Percentiles rank a stretch among this genome's conserved stretches.
Evolutionary conservation across 129 eudicot genomes (phyloP).

Genomic region (Kitagawia praeruptora): DNA sequence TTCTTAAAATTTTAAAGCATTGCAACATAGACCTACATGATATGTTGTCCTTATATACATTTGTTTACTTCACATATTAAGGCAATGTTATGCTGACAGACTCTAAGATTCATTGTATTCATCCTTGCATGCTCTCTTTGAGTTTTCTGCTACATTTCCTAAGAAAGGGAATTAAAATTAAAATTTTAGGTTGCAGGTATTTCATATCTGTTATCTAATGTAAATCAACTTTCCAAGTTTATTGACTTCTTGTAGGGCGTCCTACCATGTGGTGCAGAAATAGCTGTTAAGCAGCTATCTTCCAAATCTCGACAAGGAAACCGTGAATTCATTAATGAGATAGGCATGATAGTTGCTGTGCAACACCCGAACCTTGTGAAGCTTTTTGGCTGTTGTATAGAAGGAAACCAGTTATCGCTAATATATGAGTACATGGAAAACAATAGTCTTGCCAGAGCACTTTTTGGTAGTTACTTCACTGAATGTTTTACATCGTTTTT

Average conservation of each 20-base stretch:
- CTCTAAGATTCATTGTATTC: neutral
- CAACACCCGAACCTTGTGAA: slow-evolving; percentile 40
- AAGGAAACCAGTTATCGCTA: slow-evolving; percentile 30
- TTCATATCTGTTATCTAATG: neutral
- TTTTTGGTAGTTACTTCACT: slow-evolving; percentile 25
- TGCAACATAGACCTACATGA: neutral
- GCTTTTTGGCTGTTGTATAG: slow-evolving; percentile 41
- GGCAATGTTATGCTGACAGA: neutral
- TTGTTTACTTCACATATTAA: neutral
- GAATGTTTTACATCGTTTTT: neutral
- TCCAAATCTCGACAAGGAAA: slow-evolving; percentile 40
- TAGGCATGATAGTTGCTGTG: slow-evolving; percentile 36
- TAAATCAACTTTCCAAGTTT: neutral
- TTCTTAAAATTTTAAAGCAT: too few relatives aligned
- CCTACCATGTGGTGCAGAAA: slow-evolving; percentile 20
- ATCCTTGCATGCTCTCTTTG: neutral
- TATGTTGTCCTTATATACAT: neutral
- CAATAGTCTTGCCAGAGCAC: slow-evolving; percentile 35
- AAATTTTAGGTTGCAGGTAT: neutral
- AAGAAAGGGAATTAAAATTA: neutral
- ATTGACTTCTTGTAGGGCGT: slow-evolving; percentile 21
- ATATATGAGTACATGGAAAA: slow-evolving; percentile 41
- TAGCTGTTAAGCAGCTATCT: slow-evolving; percentile 45
- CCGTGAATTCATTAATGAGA: slow-evolving; percentile 33
- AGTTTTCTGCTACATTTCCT: neutral